A percentile compares a stretch with the other conserved stretches of the same genome.
phyloP scores from a whole-genome alignment of 129 eudicot genomes.

The Artemisia annua region DNA sequence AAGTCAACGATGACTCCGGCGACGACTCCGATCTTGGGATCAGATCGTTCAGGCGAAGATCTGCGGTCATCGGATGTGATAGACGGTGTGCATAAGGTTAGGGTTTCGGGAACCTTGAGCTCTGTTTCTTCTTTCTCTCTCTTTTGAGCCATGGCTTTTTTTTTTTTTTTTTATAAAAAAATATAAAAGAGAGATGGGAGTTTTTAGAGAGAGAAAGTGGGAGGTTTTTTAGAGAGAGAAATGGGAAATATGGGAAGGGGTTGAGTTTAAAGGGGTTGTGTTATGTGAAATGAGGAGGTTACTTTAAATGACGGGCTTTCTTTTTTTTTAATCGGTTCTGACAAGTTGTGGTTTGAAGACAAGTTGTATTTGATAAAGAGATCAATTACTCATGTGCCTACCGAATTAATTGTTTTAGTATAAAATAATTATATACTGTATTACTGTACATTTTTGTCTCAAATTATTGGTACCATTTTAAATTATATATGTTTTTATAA shows the following conservation, averaged over 20 bases:
- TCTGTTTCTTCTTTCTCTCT: conserved; percentile 72
- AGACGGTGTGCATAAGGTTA: conserved; percentile 42
- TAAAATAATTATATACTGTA: too few relatives aligned
- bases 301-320: too few relatives aligned
- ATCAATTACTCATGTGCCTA: too few relatives aligned
- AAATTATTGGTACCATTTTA: too few relatives aligned
- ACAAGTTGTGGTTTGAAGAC: too few relatives aligned
- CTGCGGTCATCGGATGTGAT: conserved; percentile 30
- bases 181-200: conserved; percentile 2
- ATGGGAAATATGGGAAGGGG: conserved; percentile 10
- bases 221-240: conserved; percentile 24
- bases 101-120: conserved; percentile 55
- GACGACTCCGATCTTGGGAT: conserved; percentile 28
- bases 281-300: conserved; percentile 2
- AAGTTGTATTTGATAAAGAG: too few relatives aligned
- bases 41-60: conserved; percentile 38
- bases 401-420: too few relatives aligned
- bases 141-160: conserved; percentile 52
- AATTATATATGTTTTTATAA: too few relatives aligned
- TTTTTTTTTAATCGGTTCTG: too few relatives aligned
- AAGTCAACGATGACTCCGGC: conserved; percentile 33
- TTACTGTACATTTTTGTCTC: too few relatives aligned
- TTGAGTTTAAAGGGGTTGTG: conserved; percentile 26
- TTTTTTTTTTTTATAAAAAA: background rate
- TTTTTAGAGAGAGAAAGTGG: background rate